A percentile compares a stretch with the other conserved stretches of the same genome.
These are phyloP conservation scores for Ambrosiella beaveri DNA, from an alignment of 2,329 filamentous ascomycete genomes.

Conservation along the genomic window DNA sequence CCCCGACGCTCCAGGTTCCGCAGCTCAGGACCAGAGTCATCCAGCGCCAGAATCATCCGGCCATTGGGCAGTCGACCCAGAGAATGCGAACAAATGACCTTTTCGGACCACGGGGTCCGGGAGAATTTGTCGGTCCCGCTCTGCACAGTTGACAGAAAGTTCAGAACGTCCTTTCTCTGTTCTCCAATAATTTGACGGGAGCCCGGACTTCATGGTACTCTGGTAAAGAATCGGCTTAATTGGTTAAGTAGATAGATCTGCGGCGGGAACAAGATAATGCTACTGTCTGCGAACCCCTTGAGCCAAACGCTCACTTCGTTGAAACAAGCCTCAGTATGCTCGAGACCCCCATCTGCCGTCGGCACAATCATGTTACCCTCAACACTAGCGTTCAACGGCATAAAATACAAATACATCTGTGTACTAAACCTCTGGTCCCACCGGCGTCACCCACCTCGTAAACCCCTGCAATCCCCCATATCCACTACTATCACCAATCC, in stretches of 20 bases:
- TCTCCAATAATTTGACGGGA: constrained; percentile 26
- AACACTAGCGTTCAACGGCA: constrained; percentile 35
- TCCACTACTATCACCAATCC: constrained; percentile 39
- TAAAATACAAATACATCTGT: constrained; percentile 91
- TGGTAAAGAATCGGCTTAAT: constrained; percentile 25
- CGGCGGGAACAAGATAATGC: constrained; percentile 78
- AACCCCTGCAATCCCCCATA: constrained; percentile 55
- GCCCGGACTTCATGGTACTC: constrained; percentile 11
- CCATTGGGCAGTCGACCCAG: constrained; percentile 30
- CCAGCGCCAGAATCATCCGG: constrained; percentile 36
- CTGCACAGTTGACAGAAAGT: constrained; percentile 23
- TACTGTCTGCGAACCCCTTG: constrained; percentile 37
- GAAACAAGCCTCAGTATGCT: constrained; percentile 61
- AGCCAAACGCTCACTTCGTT: constrained; percentile 56
- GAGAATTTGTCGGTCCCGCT: constrained; percentile 26
- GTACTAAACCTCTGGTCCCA: constrained; percentile 63
- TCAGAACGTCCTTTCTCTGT: constrained; percentile 32
- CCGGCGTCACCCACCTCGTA: constrained; percentile 81
- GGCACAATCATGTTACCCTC: constrained; percentile 39
- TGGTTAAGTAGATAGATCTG: constrained; percentile 60
- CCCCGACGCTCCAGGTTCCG: constrained; percentile 30
- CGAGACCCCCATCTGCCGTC: constrained; percentile 50
- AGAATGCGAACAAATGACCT: constrained; percentile 40
- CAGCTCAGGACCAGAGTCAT: constrained; percentile 40
- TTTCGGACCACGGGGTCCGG: constrained; percentile 37